phyloP scores from a whole-genome alignment of 2,329 filamentous ascomycete genomes.

The Metarhizium album region DNA sequence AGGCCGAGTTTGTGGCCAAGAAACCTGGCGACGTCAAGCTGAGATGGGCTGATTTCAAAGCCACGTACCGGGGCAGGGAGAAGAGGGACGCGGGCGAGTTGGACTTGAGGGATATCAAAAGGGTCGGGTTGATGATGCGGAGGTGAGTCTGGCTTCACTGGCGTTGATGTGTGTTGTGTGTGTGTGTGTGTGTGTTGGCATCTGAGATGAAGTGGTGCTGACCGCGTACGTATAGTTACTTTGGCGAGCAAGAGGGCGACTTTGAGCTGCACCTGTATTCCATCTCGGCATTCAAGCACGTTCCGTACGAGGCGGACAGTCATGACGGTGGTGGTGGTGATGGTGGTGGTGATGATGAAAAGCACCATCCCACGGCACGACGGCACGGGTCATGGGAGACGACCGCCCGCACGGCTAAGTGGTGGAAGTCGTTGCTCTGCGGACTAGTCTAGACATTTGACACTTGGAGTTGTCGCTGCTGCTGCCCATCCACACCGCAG shows the following conservation, averaged over 20 bases:
- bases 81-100: conserved; percentile 49
- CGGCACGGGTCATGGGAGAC: not conserved
- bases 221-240: conserved; percentile 47
- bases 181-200: too few species aligned
- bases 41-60: conserved; percentile 52
- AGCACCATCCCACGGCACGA: conserved; percentile 8
- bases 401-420: conserved; percentile 6
- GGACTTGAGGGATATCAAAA: conserved; percentile 48
- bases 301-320: conserved; percentile 1
- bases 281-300: conserved; percentile 17
- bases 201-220: conserved; percentile 11
- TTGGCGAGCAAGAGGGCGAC: conserved; percentile 59
- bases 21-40: conserved; percentile 37
- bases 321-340: too few species aligned
- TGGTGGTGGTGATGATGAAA: too few species aligned
- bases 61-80: conserved; percentile 63
- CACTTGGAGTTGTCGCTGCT: not conserved
- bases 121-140: conserved; percentile 69
- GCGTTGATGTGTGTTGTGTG: not conserved
- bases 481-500: too few species aligned
- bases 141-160: conserved; percentile 43
- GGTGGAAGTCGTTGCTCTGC: conserved; percentile 18
- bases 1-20: conserved; percentile 50
- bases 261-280: conserved; percentile 33
- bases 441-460: conserved; percentile 12